Base-by-base conservation (phyloP, 805 yeast genomes). In the Groenewaldozyma tartarivorans region DNA sequence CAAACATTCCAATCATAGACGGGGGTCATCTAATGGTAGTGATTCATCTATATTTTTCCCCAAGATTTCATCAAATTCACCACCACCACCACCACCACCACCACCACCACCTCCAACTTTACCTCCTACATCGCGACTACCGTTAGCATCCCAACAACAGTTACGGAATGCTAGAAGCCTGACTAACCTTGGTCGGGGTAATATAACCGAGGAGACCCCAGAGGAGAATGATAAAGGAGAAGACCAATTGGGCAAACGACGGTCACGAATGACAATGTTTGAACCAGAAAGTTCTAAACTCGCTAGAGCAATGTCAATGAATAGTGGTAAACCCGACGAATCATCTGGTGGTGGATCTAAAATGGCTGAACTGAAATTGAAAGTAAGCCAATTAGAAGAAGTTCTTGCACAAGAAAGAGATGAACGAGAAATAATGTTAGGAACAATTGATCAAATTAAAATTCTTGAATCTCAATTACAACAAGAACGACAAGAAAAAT, bases 301-400 rank as follows among this genome's bases (percentile, higher is more conserved):
- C n/a, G n/a, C n/a, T n/a, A n/a, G n/a, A n/a, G n/a, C n/a, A n/a
- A n/a, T n/a, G n/a, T n/a, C n/a, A n/a, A n/a, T n/a, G n/a, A n/a
- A n/a, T n/a, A n/a, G n/a, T n/a, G n/a, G n/a, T n/a, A n/a, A n/a
- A n/a, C n/a, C n/a, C n/a, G n/a, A n/a, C n/a, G n/a, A n/a, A n/a
- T n/a, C n/a, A n/a, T n/a, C n/a, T n/a, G n/a, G n/a, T n/a, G n/a
- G n/a, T n/a, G n/a, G n/a, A n/a, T n/a, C 40, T 9, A 44, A 50
- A 15, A 51, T 55, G 16, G 57, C 51, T 16, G 57, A 52, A 27
- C 49, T 55, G 30, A 51, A 51, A 42, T 26, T 39, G 19, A 55
- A 55, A 42, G 50, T 55, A n/a, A 19, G 42, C 21, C 56, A 55
- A 41, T 52, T 55, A 18, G 57, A 55, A 36, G 49, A 46, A 31